Base-by-base conservation (phyloP, 129 eudicot species). In the Rutidosis leptorrhynchoides region DNA sequence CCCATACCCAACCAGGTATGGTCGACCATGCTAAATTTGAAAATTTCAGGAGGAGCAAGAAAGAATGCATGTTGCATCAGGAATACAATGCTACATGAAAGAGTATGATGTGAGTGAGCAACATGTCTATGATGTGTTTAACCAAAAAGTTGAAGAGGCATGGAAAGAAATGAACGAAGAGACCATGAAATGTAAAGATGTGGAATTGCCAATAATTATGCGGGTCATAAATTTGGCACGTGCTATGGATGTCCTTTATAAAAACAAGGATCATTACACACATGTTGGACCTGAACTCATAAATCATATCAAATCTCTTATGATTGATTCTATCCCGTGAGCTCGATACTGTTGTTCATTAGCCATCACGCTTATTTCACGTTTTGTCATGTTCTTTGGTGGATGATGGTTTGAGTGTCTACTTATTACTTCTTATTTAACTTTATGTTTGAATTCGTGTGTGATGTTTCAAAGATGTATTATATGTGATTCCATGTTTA, bases 151-250 rank as follows among this genome's bases (percentile, higher is more conserved):
- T 7, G 73, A 54, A 22, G 33, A 58, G 20, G 82, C 82, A 1
- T 81, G 84, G 84, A 80, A 75, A 64, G 77, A 75, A 28, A 64
- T 80, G 51, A 74, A 74, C 45, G 16, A 32, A 27, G 79, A 45
- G 17, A 27, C 59, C 20, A 51, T 74, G 7, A 27, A 3, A 14
- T 67, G 74, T 6, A 32, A 28, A 16, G 67, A 48, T 10, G 60
- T 67, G 7, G 51, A 72, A 26, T 30, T 40, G 62, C 62, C 81
- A 3, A 30, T 75, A 2, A 51, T 75, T 3, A 19, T 32, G 21
- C 67, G 59, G 4, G 73, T 61, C 12, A 58, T 80, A 68, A 80
- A 75, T n/a, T 43, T 69, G 23, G 55, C 72, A 17, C 69, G 80
- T 1, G 65, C 32, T 0, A 58, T 63, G 22, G 73, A 65, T 58